Conservation (phyloP, 176 grass and related monocot species). For the Rhynchospora breviuscula region DNA sequence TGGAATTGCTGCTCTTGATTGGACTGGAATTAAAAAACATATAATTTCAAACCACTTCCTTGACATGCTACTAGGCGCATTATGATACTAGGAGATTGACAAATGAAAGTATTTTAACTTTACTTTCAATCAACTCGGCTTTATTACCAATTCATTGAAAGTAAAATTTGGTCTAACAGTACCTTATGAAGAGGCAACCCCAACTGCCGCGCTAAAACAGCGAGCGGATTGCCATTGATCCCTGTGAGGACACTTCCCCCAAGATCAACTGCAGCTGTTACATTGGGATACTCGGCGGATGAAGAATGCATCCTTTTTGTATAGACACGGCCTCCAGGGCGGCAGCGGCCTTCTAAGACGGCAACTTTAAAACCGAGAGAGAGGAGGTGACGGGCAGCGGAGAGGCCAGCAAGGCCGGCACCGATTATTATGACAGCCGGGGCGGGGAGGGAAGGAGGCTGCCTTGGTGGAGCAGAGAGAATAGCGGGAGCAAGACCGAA, state of each 20-base stretch:
- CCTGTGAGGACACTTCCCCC: slow-evolving; percentile 96
- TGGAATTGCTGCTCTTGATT: too few relatives aligned
- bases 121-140: too few relatives aligned
- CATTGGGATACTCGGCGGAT: slow-evolving; percentile 40
- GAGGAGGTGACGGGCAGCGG: slow-evolving; percentile 65
- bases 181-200: slow-evolving; percentile 86
- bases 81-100: too few relatives aligned
- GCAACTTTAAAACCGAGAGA: slow-evolving; percentile 82
- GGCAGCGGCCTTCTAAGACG: slow-evolving; percentile 64
- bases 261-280: slow-evolving; percentile 70
- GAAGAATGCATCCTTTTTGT: slow-evolving; percentile 78
- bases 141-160: too few relatives aligned
- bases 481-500: slow-evolving; percentile 68
- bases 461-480: slow-evolving; percentile 39
- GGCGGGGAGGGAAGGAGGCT: slow-evolving; percentile 45
- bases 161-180: too few relatives aligned
- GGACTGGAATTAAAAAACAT: too few relatives aligned
- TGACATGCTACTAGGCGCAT: too few relatives aligned
- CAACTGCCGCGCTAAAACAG: slow-evolving; percentile 80
- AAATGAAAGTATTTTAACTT: too few relatives aligned
- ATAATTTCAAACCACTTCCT: too few relatives aligned
- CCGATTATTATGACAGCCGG: slow-evolving; percentile 74
- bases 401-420: slow-evolving; percentile 75
- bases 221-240: slow-evolving; percentile 91
- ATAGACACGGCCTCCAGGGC: slow-evolving; percentile 83